Conservation (phyloP, 2,329 filamentous ascomycete species). For the Chaetomium globosum region DNA sequence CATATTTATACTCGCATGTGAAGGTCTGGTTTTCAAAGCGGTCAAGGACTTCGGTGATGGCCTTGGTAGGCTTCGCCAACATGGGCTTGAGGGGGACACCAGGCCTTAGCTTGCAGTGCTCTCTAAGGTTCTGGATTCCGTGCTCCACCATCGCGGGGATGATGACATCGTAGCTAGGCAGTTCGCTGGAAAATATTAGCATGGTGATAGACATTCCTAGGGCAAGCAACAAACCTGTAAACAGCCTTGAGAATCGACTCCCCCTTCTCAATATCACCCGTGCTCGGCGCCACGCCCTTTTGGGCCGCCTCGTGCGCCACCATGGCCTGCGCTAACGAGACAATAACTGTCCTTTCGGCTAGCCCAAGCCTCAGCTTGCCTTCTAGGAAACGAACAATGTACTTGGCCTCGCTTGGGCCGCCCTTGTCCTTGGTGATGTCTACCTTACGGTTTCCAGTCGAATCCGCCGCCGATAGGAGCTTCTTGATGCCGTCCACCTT, state of each 20-base stretch:
- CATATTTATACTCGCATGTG: constrained; percentile 99
- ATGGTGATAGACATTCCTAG: not conserved
- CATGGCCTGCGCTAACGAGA: constrained; percentile 85
- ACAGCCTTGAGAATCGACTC: constrained; percentile 87
- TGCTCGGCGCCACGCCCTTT: constrained; percentile 69
- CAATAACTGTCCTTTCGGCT: constrained; percentile 88
- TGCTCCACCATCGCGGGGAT: constrained; percentile 85
- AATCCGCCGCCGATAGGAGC: constrained; percentile 85
- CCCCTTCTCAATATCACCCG: constrained; percentile 77
- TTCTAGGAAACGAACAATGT: constrained; percentile 86
- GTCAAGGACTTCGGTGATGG: constrained; percentile 95
- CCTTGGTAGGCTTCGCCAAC: constrained; percentile 97
- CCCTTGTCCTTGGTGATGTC: constrained; percentile 93
- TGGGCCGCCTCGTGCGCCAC: constrained; percentile 78
- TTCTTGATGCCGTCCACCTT: constrained; percentile 98
- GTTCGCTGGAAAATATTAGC: constrained; percentile 65
- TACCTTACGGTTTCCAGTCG: constrained; percentile 70
- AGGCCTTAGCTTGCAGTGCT: constrained; percentile 87
- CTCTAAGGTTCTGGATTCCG: constrained; percentile 78
- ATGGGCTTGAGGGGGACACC: constrained; percentile 97
- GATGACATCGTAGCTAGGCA: constrained; percentile 94
- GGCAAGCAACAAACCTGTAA: constrained; percentile 64
- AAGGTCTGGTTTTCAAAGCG: constrained; percentile 94
- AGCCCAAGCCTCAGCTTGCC: constrained; percentile 90
- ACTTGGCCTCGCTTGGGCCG: constrained; percentile 93